Evolutionary conservation across 1,284 basidiomycete species (phyloP), one percentile per base, ranked within the genome.

Genomic region (Singerocomus inundabilis): DNA sequence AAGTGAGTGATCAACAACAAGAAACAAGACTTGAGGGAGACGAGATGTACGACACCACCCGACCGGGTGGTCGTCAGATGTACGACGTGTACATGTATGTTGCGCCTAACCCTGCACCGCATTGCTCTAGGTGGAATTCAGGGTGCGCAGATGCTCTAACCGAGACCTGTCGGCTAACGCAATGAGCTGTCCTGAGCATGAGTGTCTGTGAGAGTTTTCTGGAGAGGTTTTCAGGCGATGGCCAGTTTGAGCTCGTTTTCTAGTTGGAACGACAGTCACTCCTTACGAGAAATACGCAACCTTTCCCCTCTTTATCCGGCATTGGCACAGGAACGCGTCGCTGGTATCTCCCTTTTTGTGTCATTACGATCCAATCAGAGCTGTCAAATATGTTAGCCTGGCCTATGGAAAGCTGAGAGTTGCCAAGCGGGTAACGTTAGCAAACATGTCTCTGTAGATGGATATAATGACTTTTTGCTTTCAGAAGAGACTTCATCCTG

Each of bases 121-220:
- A n/a, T n/a, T n/a, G 10, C n/a, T 6, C 16, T 24, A 7, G n/a
- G 31, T 15, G 11, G 49, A 9, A 16, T 16, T 15, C 26, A 48
- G 28, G 24, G 28, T 37, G 34, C 26, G 31, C 18, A 24, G 11
- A 39, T 18, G 7, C 28, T 31, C n/a, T n/a, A 38, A 30, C 45
- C 21, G 35, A 43, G 18, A 31, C 16, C 18, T 28, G 29, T 35
- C 26, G 32, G 38, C 10, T n/a, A 24, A 24, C 15, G 28, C 13
- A 28, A 24, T 12, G n/a, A 6, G 9, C 40, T 7, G 7, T 39
- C 38, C 38, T 53, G 53, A 29, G 16, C 30, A 42, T 57, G 54
- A 40, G 16, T 3, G 13, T 37, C 34, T 56, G 54, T 38, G 55
- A 53, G 54, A 59, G 28, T 44, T 28, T 33, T 5, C 15, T 15